Conservation (phyloP, 164 flowering plant genomes). For the Brasenia schreberi region DNA sequence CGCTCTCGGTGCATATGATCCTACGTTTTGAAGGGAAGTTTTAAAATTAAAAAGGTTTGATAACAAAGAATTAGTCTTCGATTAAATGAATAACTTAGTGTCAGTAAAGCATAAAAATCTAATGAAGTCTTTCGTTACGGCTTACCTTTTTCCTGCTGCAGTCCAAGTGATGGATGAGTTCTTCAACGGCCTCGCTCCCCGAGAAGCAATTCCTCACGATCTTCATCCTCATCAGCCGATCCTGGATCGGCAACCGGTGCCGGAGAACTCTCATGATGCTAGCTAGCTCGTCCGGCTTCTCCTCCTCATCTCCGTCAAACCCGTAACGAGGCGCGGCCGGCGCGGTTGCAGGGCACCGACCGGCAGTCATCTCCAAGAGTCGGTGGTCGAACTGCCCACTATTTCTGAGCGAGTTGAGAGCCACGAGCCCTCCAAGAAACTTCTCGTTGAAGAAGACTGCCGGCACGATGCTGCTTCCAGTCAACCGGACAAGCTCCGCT, state of each 20-base stretch:
- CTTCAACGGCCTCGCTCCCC: constrained; percentile 62
- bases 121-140: not conserved
- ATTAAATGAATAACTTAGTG: no score
- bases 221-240: constrained; percentile 71
- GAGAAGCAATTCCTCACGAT: constrained; percentile 74
- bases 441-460: constrained; percentile 80
- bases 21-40: no score
- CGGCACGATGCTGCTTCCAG: constrained; percentile 57
- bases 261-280: constrained; percentile 50
- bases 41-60: no score
- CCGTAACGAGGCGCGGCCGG: constrained; percentile 72
- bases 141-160: constrained; percentile 62
- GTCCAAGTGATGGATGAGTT: constrained; percentile 40
- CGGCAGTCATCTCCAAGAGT: constrained; percentile 39
- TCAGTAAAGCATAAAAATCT: no score
- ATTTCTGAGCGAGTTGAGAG: constrained; percentile 68
- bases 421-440: constrained; percentile 75
- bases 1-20: no score
- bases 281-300: constrained; percentile 37
- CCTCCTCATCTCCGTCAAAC: constrained; percentile 51
- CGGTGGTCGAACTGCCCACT: constrained; percentile 50
- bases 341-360: constrained; percentile 48
- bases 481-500: constrained; percentile 52
- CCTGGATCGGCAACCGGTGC: constrained; percentile 72
- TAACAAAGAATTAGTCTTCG: no score